Evolutionary conservation across 768 basidiomycete genomes (phyloP).

Genomic region (Erythrobasidium yunnanense): DNA sequence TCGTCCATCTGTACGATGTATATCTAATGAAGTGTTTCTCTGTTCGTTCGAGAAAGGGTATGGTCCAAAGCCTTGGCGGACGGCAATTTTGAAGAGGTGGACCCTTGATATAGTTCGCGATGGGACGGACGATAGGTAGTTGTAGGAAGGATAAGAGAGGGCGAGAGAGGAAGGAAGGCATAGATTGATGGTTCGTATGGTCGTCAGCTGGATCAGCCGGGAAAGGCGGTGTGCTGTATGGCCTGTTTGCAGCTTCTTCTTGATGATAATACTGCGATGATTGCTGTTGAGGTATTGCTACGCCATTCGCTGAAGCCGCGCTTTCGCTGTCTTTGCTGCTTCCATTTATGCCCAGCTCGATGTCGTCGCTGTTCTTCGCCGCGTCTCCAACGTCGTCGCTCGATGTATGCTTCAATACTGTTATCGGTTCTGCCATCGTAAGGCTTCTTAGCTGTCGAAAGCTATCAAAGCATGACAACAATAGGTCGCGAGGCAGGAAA

Average conservation of each 20-base stretch:
- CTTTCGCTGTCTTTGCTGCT: too few species aligned
- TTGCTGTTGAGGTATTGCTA: too few species aligned
- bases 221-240: not conserved
- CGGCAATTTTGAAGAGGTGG: not conserved
- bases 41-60: not conserved
- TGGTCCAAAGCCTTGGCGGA: not conserved
- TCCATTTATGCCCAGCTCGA: too few species aligned
- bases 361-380: too few species aligned
- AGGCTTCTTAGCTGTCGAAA: too few species aligned
- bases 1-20: not conserved
- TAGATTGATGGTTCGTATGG: slow-evolving; percentile 12
- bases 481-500: too few species aligned
- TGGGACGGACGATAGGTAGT: not conserved
- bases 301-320: too few species aligned
- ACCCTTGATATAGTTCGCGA: not conserved
- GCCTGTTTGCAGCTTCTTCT: not conserved
- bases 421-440: too few species aligned
- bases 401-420: too few species aligned
- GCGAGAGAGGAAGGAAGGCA: slow-evolving; percentile 1
- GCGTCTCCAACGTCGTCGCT: too few species aligned
- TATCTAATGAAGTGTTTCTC: slow-evolving; percentile 1
- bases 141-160: not conserved
- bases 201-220: not conserved
- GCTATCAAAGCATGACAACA: too few species aligned
- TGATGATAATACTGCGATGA: too few species aligned